Evolutionary conservation across 2,329 filamentous ascomycete genomes (phyloP).

Genomic region (Aspergillus aculeatus): DNA sequence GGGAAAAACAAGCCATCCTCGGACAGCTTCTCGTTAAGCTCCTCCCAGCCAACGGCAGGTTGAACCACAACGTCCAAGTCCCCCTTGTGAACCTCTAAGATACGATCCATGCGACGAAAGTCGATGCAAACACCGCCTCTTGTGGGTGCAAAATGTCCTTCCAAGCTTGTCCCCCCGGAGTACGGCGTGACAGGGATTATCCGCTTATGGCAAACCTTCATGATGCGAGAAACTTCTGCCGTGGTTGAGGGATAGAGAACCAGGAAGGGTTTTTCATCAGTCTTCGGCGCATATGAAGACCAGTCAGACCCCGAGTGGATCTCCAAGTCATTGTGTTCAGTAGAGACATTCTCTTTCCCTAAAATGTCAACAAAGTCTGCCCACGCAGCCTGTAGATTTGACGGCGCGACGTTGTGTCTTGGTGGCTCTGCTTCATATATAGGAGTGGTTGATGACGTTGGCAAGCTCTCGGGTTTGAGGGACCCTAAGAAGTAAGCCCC

Average conservation of each 20-base stretch:
- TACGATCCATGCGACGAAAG: constrained; percentile 80
- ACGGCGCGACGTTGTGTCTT: constrained; percentile 55
- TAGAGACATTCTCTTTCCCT: constrained; percentile 63
- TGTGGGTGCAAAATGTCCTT: constrained; percentile 84
- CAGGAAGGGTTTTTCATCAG: constrained; percentile 51
- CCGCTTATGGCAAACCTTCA: constrained; percentile 81
- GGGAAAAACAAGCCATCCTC: constrained; percentile 83
- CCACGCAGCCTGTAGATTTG: constrained; percentile 65
- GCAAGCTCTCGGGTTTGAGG: constrained; percentile 46
- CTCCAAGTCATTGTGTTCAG: constrained; percentile 53
- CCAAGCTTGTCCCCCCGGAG: constrained; percentile 83
- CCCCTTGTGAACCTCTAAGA: constrained; percentile 72
- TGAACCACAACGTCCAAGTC: constrained; percentile 76
- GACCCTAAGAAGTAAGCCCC: constrained; percentile 58
- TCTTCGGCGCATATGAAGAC: constrained; percentile 53
- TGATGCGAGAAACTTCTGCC: constrained; percentile 79
- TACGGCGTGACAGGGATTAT: constrained; percentile 83
- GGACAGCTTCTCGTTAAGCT: constrained; percentile 73
- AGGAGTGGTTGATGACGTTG: constrained; percentile 57
- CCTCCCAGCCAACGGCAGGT: constrained; percentile 82
- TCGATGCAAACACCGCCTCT: constrained; percentile 81
- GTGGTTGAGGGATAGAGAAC: constrained; percentile 76
- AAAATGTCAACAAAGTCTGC: constrained; percentile 61
- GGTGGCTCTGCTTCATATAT: constrained; percentile 50
- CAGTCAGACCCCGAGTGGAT: constrained; percentile 62